Conservation (phyloP, 306 rosid genomes). For the Quillaja saponaria region DNA sequence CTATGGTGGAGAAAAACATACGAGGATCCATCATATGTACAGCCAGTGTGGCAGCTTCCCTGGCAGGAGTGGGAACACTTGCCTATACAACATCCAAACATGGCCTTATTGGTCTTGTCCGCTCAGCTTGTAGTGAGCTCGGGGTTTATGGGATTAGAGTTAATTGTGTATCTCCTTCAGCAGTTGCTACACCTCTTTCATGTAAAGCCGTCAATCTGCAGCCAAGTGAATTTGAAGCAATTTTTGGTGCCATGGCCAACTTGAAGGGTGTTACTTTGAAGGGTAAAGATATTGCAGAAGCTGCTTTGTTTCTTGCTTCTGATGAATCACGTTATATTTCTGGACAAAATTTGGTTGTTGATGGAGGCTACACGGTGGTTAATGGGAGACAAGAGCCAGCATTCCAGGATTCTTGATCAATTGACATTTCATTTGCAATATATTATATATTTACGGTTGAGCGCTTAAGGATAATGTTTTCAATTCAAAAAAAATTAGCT, state of each 20-base stretch:
- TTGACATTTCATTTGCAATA: too few relatives aligned
- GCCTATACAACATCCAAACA: constrained; percentile 69
- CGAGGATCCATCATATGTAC: constrained; percentile 84
- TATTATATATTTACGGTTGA: too few relatives aligned
- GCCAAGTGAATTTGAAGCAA: constrained; percentile 54
- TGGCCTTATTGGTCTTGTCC: constrained; percentile 68
- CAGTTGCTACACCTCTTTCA: constrained; percentile 76
- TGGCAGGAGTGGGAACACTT: constrained; percentile 71
- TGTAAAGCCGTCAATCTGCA: constrained; percentile 49
- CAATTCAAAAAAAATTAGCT: too few relatives aligned
- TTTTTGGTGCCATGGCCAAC: constrained; percentile 41
- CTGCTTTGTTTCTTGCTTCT: constrained; percentile 77
- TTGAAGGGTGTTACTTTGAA: constrained; percentile 75
- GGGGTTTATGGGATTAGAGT: constrained; percentile 82
- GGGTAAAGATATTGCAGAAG: constrained; percentile 73
- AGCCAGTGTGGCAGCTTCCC: constrained; percentile 59
- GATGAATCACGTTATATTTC: constrained; percentile 72
- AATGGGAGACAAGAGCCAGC: too few relatives aligned
- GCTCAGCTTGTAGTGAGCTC: constrained; percentile 69
- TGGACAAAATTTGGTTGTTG: constrained; percentile 80
- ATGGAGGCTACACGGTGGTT: constrained; percentile 81
- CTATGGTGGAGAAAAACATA: constrained; percentile 56
- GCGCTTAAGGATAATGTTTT: too few relatives aligned
- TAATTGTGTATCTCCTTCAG: constrained; percentile 77
- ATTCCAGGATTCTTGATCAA: too few relatives aligned